Conservation (phyloP, 1,139 yeast species). For the Sugiyamaella neomexicana region DNA sequence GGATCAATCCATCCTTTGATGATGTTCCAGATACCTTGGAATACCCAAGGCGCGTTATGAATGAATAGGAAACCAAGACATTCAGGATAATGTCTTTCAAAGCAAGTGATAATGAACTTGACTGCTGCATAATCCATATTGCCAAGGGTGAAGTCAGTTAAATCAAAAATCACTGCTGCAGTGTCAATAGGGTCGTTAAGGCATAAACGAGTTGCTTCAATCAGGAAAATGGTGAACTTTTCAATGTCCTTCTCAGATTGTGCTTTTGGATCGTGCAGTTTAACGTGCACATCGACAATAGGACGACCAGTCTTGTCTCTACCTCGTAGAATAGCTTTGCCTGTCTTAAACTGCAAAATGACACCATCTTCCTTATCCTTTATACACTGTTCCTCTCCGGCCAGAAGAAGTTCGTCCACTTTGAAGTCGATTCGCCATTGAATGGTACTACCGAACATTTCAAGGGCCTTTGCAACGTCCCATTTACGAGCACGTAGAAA, state of each 20-base stretch:
- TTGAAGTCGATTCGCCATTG: slow-evolving; percentile 66
- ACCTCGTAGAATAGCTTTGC: slow-evolving; percentile 68
- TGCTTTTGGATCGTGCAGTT: slow-evolving; percentile 67
- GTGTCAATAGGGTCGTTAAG: slow-evolving; percentile 66
- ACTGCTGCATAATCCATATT: slow-evolving; percentile 86
- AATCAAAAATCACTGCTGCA: slow-evolving; percentile 72
- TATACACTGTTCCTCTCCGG: slow-evolving; percentile 57
- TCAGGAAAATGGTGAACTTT: slow-evolving; percentile 60
- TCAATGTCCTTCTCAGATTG: slow-evolving; percentile 70
- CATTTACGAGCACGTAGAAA: slow-evolving; percentile 93
- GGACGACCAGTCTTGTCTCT: slow-evolving; percentile 65
- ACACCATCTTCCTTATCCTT: slow-evolving; percentile 47
- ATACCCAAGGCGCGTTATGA: slow-evolving; percentile 90
- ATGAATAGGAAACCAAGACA: slow-evolving; percentile 71
- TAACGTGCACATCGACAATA: slow-evolving; percentile 68
- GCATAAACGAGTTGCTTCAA: slow-evolving; percentile 68
- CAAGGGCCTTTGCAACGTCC: slow-evolving; percentile 71
- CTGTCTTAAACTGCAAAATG: slow-evolving; percentile 51
- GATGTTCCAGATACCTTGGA: slow-evolving; percentile 81
- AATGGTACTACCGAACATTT: slow-evolving; percentile 66
- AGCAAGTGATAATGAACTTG: slow-evolving; percentile 70
- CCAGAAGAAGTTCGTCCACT: slow-evolving; percentile 57
- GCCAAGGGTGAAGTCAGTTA: slow-evolving; percentile 69
- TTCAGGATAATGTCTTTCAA: slow-evolving; percentile 89
- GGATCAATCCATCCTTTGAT: slow-evolving; percentile 88